Base-by-base conservation (phyloP, 768 basidiomycete species). In the Lactifluus piperatus region DNA sequence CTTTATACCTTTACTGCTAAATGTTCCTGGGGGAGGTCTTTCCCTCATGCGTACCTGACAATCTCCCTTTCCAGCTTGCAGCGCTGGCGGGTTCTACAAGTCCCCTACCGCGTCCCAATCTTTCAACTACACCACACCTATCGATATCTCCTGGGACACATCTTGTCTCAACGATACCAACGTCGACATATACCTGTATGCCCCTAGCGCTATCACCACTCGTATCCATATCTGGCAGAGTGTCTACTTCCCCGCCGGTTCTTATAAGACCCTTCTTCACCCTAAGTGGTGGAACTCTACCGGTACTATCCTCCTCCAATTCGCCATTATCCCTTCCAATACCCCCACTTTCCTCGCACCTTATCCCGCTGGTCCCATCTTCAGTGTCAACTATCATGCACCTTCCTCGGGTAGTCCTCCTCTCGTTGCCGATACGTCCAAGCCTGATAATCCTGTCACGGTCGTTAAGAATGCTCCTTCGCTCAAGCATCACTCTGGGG, bases 261-360 rank as follows among this genome's bases (percentile, higher is more conserved):
- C 69, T 37, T 83, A 82, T 68, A 68, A 75, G 44, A 73, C 81
- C 2, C 68, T 67, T 18, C 68, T 91, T 44, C 68, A 79, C 56
- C 82, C 88, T 1, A 73, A 77, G 20, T 90, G 88, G 87, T 91
- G 86, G 86, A 83, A 87, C 58, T 67, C 79, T 0, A 79, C 83
- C 5, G 44, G 73, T 1, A 67, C 73, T 0, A 69, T 77, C 36
- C 66, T 68, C 2, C 78, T 90, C 18, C 84, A 89, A 66, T 67
- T 91, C 57, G 70, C 73, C 48, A 84, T 90, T 65, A 75, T 88
- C 44, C 64, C 77, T 1, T 64, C 76, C 7, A 79, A 78, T 24
- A 60, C 74, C 5, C 77, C 80, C 2, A 71, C 78, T 4, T 85
- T 83, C 74, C 68, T 80, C 26, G 73, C 76, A 51, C 70, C 74